Conservation (phyloP, 306 rosid genomes). For the Lablab purpureus region DNA sequence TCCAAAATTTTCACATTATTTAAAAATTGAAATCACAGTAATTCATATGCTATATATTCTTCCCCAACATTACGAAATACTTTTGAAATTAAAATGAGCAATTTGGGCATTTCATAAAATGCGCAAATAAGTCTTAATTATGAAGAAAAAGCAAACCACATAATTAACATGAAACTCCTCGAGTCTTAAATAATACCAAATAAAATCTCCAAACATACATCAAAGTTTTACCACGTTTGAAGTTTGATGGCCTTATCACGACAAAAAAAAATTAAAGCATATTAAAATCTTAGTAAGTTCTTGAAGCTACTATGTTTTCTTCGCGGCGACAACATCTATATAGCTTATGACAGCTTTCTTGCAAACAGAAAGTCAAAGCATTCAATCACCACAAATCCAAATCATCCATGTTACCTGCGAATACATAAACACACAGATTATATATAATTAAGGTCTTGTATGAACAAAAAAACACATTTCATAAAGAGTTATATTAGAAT, state of each 20-base stretch:
- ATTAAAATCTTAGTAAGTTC: neutral
- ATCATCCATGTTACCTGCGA: neutral
- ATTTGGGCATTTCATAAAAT: neutral
- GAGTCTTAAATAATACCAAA: neutral
- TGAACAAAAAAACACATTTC: neutral
- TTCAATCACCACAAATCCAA: neutral
- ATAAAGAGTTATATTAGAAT: neutral
- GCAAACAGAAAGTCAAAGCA: neutral
- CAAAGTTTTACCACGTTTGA: neutral
- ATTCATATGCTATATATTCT: no score
- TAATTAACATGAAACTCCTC: neutral
- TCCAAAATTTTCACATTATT: no score
- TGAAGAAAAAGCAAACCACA: neutral
- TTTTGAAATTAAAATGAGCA: neutral
- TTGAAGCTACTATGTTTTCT: neutral
- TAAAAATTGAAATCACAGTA: no score
- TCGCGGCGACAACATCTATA: neutral
- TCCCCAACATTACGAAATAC: no score
- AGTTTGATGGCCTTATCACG: neutral
- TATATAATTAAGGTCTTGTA: neutral
- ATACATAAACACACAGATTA: neutral
- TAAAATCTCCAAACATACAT: neutral
- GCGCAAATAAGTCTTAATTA: conserved; percentile 5
- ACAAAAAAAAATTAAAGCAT: neutral
- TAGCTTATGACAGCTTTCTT: neutral